Evolutionary conservation across 2,329 filamentous ascomycete genomes (phyloP).

Genomic region (Teratosphaeria destructans): DNA sequence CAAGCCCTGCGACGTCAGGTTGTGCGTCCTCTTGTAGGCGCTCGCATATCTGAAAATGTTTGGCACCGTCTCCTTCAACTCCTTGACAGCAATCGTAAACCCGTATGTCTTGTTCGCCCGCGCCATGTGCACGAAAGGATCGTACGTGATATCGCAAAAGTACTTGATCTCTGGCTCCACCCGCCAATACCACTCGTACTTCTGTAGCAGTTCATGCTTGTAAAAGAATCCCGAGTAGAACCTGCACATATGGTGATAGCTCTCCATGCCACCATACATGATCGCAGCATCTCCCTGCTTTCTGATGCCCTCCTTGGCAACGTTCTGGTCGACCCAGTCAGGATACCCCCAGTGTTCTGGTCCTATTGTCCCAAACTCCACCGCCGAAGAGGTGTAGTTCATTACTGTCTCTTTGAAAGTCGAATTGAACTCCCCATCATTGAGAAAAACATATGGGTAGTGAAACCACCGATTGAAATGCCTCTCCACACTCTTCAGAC

Average conservation of each 20-base stretch:
- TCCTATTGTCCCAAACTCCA: slow-evolving; percentile 92
- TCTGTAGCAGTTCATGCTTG: slow-evolving; percentile 85
- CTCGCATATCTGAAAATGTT: slow-evolving; percentile 99
- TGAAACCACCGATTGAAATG: slow-evolving; percentile 99
- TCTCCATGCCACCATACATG: slow-evolving; percentile 98
- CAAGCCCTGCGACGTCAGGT: slow-evolving; percentile 78
- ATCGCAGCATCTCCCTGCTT: slow-evolving; percentile 96
- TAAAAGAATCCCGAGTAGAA: slow-evolving; percentile 99
- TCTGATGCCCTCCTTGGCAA: slow-evolving; percentile 88
- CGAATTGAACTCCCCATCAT: slow-evolving; percentile 93
- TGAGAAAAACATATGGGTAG: slow-evolving; percentile 96
- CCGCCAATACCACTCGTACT: slow-evolving; percentile 99
- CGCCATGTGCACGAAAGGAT: slow-evolving; percentile 93
- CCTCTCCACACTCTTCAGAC: slow-evolving; percentile 92
- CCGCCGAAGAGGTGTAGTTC: slow-evolving; percentile 78
- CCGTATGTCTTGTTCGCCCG: slow-evolving; percentile 94
- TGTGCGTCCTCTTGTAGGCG: slow-evolving; percentile 88
- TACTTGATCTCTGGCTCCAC: slow-evolving; percentile 99
- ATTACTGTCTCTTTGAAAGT: slow-evolving; percentile 79
- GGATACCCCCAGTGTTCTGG: slow-evolving; percentile 91
- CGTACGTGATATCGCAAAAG: slow-evolving; percentile 99
- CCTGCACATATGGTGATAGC: slow-evolving; percentile 97
- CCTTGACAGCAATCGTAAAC: slow-evolving; percentile 97
- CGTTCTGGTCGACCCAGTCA: slow-evolving; percentile 88
- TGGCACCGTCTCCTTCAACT: slow-evolving; percentile 91